Base-by-base conservation (phyloP, 495 filamentous ascomycete genomes). In the Hapsidospora chrysogenum region DNA sequence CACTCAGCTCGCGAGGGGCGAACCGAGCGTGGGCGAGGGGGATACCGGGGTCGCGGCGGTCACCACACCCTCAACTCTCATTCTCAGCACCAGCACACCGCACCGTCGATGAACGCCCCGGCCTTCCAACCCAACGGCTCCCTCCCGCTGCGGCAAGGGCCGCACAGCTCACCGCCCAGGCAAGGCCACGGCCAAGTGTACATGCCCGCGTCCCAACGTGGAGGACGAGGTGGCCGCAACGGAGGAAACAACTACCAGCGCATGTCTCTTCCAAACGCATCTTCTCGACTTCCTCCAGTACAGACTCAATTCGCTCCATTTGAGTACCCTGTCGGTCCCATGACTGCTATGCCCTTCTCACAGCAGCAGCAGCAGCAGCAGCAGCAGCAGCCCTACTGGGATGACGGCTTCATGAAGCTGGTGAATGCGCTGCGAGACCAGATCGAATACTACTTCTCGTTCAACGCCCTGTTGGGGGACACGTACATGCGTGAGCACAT, bases 381-480 rank as follows among this genome's bases (percentile, higher is more conserved):
- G n/a, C 15, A 29, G 35, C 35, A n/a, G 13, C 34, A 37, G 35
- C 27, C 26, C 17, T 51, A 35, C 17, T 43, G 34, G 29, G 51
- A 57, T 21, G 22, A 38, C n/a, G 28, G n/a, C n/a, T n/a, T n/a
- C n/a, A n/a, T n/a, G n/a, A n/a, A n/a, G n/a, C n/a, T n/a, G n/a
- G n/a, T n/a, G n/a, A n/a, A n/a, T n/a, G n/a, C n/a, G n/a, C n/a
- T 50, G 30, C 48, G 31, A 33, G 63, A 72, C 48, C 86, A 95
- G 54, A 58, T 95, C 56, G 81, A 92, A 45, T 96, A 96, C 57
- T 97, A 96, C 53, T 89, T 97, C 58, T 96, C 86, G 0, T 68
- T 93, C 7, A 85, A 96, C 43, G 96, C 96, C 52, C 70, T 95
- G 37, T 87, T 82, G 70, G 96, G 92, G 56, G 89, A 97, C 47